Conservation (phyloP, 2,329 filamentous ascomycete genomes). For the Fusarium armeniacum region DNA sequence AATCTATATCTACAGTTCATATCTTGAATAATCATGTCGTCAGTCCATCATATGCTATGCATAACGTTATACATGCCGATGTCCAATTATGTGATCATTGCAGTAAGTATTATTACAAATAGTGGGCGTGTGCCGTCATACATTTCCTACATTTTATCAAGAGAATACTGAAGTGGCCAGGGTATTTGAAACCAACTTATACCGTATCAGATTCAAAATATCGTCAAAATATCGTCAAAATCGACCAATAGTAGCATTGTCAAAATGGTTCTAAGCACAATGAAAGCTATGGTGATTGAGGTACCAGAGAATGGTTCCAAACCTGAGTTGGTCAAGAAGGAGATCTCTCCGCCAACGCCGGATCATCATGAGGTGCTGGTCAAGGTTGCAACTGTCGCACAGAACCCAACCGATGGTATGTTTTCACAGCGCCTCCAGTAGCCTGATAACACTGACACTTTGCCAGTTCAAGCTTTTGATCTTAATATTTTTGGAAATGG, state of each 20-base stretch:
- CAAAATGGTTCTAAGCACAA: constrained; percentile 32
- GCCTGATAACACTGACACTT: constrained; percentile 1
- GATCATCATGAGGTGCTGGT: constrained; percentile 46
- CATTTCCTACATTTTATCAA: constrained; percentile 1
- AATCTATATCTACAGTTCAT: neutral
- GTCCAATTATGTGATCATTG: constrained; percentile 15
- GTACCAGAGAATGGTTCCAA: constrained; percentile 32
- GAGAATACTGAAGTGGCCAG: neutral
- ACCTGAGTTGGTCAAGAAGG: constrained; percentile 34
- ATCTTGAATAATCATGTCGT: neutral
- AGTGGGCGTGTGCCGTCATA: constrained; percentile 14
- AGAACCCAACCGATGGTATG: constrained; percentile 50
- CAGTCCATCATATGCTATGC: neutral
- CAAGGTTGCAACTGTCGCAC: constrained; percentile 43
- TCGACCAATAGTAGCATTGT: neutral
- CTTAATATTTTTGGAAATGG: constrained; percentile 56
- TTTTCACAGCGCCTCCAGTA: too few relatives aligned
- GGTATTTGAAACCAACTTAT: neutral
- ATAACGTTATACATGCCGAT: neutral
- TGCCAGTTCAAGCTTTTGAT: constrained; percentile 54
- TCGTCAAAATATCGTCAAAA: neutral
- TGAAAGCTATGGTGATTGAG: constrained; percentile 40
- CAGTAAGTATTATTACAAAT: constrained; percentile 3
- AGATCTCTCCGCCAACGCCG: constrained; percentile 23
- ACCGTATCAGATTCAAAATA: neutral